phyloP scores from a whole-genome alignment of 2,329 filamentous ascomycete species.

The Aspergillus floridensis region DNA sequence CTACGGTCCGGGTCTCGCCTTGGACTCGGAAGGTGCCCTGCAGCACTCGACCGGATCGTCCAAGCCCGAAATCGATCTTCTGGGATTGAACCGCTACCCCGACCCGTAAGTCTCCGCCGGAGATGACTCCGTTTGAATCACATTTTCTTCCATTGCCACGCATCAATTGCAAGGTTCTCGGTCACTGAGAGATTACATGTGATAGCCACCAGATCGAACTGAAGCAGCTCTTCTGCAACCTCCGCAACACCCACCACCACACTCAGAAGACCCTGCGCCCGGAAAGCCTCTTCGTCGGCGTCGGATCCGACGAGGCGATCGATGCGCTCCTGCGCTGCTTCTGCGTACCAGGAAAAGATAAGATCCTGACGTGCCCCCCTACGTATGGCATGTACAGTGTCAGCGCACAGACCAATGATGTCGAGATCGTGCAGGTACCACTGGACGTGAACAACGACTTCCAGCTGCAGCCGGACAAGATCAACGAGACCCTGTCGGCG shows the following conservation, averaged over 20 bases:
- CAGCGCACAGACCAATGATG: conserved; percentile 89
- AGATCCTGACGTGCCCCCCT: conserved; percentile 89
- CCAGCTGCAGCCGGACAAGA: conserved; percentile 66
- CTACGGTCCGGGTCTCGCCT: conserved; percentile 74
- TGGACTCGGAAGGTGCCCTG: conserved; percentile 50
- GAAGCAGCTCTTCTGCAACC: conserved; percentile 79
- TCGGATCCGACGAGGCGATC: conserved; percentile 95
- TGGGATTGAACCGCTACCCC: conserved; percentile 88
- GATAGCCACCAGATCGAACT: conserved; percentile 74
- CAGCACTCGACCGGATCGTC: conserved; percentile 41
- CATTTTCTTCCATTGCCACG: not conserved
- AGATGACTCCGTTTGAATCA: not conserved
- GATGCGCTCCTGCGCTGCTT: conserved; percentile 92
- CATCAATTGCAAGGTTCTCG: not conserved
- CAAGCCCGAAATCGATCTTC: conserved; percentile 67
- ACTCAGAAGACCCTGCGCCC: conserved; percentile 70
- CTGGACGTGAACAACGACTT: conserved; percentile 71
- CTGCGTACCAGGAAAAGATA: conserved; percentile 81
- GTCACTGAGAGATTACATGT: not conserved
- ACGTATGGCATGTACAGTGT: conserved; percentile 99
- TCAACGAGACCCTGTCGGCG: conserved; percentile 63
- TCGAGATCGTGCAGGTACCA: conserved; percentile 81
- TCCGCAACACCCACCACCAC: conserved; percentile 80
- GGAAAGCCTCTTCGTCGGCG: conserved; percentile 87
- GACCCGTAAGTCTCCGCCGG: conserved; percentile 60